phyloP scores from a whole-genome alignment of 805 yeast species.

The Brettanomyces bruxellensis region DNA sequence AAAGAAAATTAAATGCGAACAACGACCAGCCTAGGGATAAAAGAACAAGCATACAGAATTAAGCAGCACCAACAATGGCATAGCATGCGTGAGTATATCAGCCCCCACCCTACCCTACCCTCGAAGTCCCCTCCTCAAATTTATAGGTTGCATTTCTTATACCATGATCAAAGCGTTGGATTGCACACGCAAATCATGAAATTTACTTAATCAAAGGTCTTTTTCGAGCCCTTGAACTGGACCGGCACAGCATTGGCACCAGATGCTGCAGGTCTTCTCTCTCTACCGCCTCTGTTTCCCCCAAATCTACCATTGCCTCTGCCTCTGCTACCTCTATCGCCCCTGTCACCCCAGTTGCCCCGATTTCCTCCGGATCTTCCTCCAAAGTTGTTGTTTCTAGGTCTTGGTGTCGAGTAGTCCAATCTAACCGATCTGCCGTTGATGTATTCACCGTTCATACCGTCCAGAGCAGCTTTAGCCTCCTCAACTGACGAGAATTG shows the following conservation, averaged over 20 bases:
- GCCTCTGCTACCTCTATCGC: constrained; percentile 17
- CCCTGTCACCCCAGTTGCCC: constrained; percentile 9
- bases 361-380: constrained; percentile 7
- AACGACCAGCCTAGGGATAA: background rate
- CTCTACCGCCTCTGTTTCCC: constrained; percentile 34
- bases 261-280: constrained; percentile 33
- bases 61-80: background rate
- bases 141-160: too few relatives aligned
- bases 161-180: too few relatives aligned
- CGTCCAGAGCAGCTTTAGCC: constrained; percentile 82
- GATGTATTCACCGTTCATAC: constrained; percentile 79
- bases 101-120: too few relatives aligned
- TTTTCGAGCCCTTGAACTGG: constrained; percentile 78
- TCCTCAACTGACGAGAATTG: constrained; percentile 83
- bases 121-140: too few relatives aligned
- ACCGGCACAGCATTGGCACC: constrained; percentile 64
- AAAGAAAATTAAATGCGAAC: background rate
- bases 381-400: constrained; percentile 23
- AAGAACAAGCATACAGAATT: background rate
- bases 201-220: constrained; percentile 59
- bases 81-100: too few relatives aligned
- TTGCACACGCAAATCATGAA: too few relatives aligned
- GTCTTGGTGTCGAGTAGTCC: constrained; percentile 83
- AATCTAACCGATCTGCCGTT: constrained; percentile 92
- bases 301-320: constrained; percentile 27